Evolutionary conservation across 2,329 filamentous ascomycete species (phyloP), one percentile per base, ranked within the genome.

Genomic region (Torrubiellomyces zombiae): DNA sequence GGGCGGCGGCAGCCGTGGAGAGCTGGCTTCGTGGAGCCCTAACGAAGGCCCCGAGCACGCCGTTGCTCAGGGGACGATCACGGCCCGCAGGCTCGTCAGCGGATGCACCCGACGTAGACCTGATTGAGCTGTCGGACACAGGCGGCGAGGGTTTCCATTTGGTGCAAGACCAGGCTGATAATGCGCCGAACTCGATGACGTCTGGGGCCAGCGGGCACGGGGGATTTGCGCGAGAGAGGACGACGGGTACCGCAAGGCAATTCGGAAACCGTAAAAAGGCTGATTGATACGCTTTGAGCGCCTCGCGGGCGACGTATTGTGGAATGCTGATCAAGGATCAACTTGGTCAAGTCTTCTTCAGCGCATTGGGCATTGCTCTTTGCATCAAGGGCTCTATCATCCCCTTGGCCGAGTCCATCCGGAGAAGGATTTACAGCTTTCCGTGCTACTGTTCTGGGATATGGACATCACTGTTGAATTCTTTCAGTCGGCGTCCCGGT

Each of bases 21-120:
- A 77, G 75, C 1, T 98, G 89, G 83, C 60, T 95, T 30, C 65
- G 85, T 31, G 81, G 82, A 33, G 73, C 92, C 18, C 81, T 82
- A 31, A 58, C 64, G 5, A 75, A 74, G 41, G 60, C 66, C 4
- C 60, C 63, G 1, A 49, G 51, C 12, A 66, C 63, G n/a, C 63
- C 63, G 2, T 48, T 54, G 14, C 32, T 56, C n/a, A 53, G 54
- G 12, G 40, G 48, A 31, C 40, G 45, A 37, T 37, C 43, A 38
- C 58, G 44, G 38, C 42, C 42, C 33, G 36, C 32, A 7, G 38
- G 35, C 7, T 19, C 22, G 23, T 28, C 32, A 14, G 19, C 21
- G 5, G 29, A 29, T n/a, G 23, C 24, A 11, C 52, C 54, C 12
- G 57, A 58, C 10, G 58, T 64, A 4, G 76, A 82, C 47, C 48